Percentiles rank a stretch among this genome's conserved stretches.
Conservation (phyloP, 2,329 filamentous ascomycete species). For the Ophiostoma australiae region DNA sequence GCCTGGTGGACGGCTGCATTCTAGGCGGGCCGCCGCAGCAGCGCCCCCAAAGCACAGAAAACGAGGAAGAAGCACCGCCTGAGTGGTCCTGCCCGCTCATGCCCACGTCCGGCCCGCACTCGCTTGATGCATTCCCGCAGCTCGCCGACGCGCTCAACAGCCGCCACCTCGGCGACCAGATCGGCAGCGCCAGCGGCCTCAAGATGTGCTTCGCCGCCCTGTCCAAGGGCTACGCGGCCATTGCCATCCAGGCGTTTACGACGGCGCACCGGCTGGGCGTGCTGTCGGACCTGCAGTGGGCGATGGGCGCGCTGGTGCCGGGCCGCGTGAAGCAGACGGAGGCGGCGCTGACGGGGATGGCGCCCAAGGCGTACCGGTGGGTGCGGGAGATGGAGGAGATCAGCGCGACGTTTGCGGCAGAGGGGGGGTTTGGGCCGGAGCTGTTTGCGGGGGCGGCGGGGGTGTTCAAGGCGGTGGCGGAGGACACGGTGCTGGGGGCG, state of each 20-base stretch:
- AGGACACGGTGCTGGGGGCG: slow-evolving; percentile 55
- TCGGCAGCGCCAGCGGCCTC: slow-evolving; percentile 55
- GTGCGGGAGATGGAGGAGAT: slow-evolving; percentile 75
- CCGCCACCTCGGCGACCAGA: slow-evolving; percentile 43
- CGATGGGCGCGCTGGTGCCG: slow-evolving; percentile 51
- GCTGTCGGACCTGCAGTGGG: slow-evolving; percentile 51
- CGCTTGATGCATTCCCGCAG: slow-evolving; percentile 32
- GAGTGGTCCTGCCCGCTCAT: slow-evolving; percentile 30
- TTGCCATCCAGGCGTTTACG: slow-evolving; percentile 66
- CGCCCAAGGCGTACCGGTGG: slow-evolving; percentile 74
- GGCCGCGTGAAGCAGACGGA: slow-evolving; percentile 44
- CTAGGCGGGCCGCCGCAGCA: slow-evolving; percentile 50
- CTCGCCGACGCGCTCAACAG: slow-evolving; percentile 45
- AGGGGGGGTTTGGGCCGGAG: slow-evolving; percentile 55
- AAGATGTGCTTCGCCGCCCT: slow-evolving; percentile 63
- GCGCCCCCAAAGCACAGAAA: background rate
- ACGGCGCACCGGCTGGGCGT: slow-evolving; percentile 62
- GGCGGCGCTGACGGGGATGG: slow-evolving; percentile 47
- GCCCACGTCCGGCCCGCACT: slow-evolving; percentile 44
- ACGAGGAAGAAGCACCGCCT: background rate
- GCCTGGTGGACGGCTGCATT: slow-evolving; percentile 56
- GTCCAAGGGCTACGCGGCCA: slow-evolving; percentile 61
- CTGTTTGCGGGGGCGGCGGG: slow-evolving; percentile 57
- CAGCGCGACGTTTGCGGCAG: slow-evolving; percentile 58
- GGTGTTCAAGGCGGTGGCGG: slow-evolving; percentile 57